Conservation (phyloP, 805 yeast genomes). For the Candida sanyiensis region DNA sequence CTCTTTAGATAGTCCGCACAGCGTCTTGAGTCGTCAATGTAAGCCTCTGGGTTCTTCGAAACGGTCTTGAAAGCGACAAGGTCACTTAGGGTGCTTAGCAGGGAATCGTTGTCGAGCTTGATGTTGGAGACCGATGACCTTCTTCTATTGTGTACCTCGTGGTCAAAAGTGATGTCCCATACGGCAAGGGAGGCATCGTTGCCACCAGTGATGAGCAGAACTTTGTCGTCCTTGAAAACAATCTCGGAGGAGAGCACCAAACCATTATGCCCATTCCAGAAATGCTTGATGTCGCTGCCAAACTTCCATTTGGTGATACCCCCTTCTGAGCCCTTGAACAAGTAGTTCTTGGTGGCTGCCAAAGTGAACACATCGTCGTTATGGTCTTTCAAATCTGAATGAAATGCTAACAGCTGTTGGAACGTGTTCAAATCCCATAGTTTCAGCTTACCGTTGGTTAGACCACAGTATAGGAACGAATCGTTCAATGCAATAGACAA, state of each 20-base stretch:
- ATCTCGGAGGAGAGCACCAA: constrained; percentile 53
- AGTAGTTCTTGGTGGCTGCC: constrained; percentile 47
- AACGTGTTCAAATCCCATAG: constrained; percentile 84
- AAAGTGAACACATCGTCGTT: constrained; percentile 52
- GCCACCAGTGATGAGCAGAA: constrained; percentile 62
- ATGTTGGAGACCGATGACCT: constrained; percentile 12
- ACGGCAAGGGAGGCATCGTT: constrained; percentile 60
- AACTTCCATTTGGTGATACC: constrained; percentile 50
- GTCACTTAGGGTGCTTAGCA: constrained; percentile 55
- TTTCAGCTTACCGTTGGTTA: constrained; percentile 66
- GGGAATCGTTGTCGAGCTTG: constrained; percentile 48
- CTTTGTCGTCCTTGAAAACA: constrained; percentile 34
- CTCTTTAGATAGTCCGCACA: constrained; percentile 75
- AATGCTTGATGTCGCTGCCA: constrained; percentile 36
- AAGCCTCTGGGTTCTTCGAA: constrained; percentile 62
- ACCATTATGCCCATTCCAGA: constrained; percentile 51
- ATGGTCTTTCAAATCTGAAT: constrained; percentile 31
- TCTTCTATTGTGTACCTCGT: constrained; percentile 9
- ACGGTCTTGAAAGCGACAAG: constrained; percentile 72
- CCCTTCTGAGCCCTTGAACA: constrained; percentile 51
- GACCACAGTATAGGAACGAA: constrained; percentile 77
- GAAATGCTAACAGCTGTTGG: constrained; percentile 51
- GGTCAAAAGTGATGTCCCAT: constrained; percentile 50
- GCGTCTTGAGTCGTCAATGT: constrained; percentile 72
- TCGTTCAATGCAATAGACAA: constrained; percentile 60